These are phyloP conservation scores for Plantago ovata DNA, from an alignment of 257 asterid species.

Conservation along the genomic window DNA sequence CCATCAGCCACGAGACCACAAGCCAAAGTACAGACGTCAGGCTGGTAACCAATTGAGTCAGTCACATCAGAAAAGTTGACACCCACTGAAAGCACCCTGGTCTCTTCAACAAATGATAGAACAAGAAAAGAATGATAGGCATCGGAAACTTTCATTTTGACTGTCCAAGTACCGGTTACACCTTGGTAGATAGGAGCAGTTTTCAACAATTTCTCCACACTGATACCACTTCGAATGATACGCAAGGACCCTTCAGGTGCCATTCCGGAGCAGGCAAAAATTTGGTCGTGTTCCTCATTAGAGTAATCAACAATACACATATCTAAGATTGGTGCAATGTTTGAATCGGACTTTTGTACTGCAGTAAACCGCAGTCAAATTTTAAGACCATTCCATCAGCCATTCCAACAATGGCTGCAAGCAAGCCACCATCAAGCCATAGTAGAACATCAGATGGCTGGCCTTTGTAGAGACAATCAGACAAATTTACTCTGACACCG, in stretches of 20 bases:
- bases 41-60: slow-evolving; percentile 79
- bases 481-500: slow-evolving; percentile 56
- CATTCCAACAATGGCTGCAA: slow-evolving; percentile 86
- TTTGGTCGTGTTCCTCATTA: slow-evolving; percentile 83
- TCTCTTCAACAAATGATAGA: slow-evolving; percentile 90
- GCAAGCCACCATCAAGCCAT: slow-evolving; percentile 83
- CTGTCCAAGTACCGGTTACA: slow-evolving; percentile 87
- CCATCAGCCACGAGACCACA: slow-evolving; percentile 89
- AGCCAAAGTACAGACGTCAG: slow-evolving; percentile 88
- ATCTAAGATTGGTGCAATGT: slow-evolving; percentile 91
- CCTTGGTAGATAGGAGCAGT: slow-evolving; percentile 90
- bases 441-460: slow-evolving; percentile 69
- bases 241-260: slow-evolving; percentile 91
- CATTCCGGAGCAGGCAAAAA: slow-evolving; percentile 98
- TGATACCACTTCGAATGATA: slow-evolving; percentile 87
- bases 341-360: slow-evolving; percentile 73
- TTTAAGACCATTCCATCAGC: slow-evolving; percentile 92
- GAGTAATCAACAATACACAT: slow-evolving; percentile 76
- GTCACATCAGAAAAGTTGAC: slow-evolving; percentile 91
- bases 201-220: slow-evolving; percentile 84
- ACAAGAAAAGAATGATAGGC: slow-evolving; percentile 86
- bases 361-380: slow-evolving; percentile 65
- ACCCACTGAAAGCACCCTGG: slow-evolving; percentile 96
- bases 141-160: slow-evolving; percentile 68
- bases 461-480: slow-evolving; percentile 80